Evolutionary conservation across 345 rosid species (phyloP), one percentile per base, ranked within the genome.

Genomic region (Barbarea vulgaris): DNA sequence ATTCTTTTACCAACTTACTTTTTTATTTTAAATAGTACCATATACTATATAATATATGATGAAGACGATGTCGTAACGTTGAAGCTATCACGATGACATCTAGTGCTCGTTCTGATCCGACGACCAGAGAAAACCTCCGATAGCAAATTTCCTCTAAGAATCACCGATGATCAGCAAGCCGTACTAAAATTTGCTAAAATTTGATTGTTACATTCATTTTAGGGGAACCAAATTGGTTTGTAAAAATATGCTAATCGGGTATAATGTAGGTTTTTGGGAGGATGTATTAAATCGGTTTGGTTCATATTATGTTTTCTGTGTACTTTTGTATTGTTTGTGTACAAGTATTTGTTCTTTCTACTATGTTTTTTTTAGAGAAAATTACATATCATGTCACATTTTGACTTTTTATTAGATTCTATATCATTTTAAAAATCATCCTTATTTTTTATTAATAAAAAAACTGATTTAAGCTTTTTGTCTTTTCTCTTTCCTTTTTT

Each of bases 91-190:
- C 68, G 56, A 46, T 64, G 19, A 68, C 51, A 28, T 12, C 73
- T 75, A 57, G 17, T 46, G 52, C 13, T 75, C 44, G 2, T 68
- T 51, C 54, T 75, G n/a, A n/a, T n/a, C 62, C 55, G 63, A 1
- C 52, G 90, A 72, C 92, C 90, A 89, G 30, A 86, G 84, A 60
- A 89, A 89, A 55, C 90, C 90, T 60, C 89, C 95, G 83, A 85
- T 85, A 47, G 81, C 90, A 24, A 83, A 87, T 27, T 77, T 81
- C 27, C 85, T 77, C 82, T 89, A 46, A 48, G 76, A 76, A 50
- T 77, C 85, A 27, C 91, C 86, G 12, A 68, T 31, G 52, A 80
- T n/a, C 11, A 80, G 85, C 24, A 89, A 64, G 4, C 89, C 90
- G 25, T 89, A 89, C 17, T 85, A n/a, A n/a, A n/a, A n/a, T n/a